These are phyloP conservation scores for Pachysolen tannophilus DNA, from an alignment of 805 yeast species.

Conservation along the genomic window DNA sequence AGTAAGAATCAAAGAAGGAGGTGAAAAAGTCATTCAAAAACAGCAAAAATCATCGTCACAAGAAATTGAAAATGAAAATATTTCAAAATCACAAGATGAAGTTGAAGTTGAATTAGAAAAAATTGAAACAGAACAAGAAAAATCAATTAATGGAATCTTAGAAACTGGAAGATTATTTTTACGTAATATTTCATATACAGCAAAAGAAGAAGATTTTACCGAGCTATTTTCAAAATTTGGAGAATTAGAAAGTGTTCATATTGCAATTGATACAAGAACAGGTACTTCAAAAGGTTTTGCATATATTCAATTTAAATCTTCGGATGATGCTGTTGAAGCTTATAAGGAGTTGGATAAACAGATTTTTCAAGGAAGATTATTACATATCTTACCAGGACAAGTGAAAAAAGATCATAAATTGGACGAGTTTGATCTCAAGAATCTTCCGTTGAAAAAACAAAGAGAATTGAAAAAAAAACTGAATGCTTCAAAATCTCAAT, in stretches of 20 bases:
- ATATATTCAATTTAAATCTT: slow-evolving; percentile 62
- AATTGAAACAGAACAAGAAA: slow-evolving; percentile 36
- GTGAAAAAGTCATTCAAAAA: slow-evolving; percentile 15
- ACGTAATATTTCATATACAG: slow-evolving; percentile 74
- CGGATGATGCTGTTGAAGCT: slow-evolving; percentile 71
- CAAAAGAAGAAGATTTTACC: slow-evolving; percentile 73
- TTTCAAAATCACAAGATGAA: slow-evolving; percentile 6
- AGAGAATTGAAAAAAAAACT: slow-evolving; percentile 75
- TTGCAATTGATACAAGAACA: slow-evolving; percentile 85
- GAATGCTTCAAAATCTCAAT: slow-evolving; percentile 78
- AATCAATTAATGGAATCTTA: slow-evolving; percentile 40
- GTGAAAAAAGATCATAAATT: slow-evolving; percentile 73
- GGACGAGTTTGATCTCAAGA: slow-evolving; percentile 86
- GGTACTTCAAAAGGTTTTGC: slow-evolving; percentile 92
- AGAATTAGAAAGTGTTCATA: slow-evolving; percentile 75
- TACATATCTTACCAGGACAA: slow-evolving; percentile 84
- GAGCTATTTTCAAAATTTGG: slow-evolving; percentile 65
- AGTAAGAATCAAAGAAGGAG: slow-evolving; percentile 55
- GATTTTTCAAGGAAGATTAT: slow-evolving; percentile 86
- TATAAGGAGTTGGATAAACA: slow-evolving; percentile 71
- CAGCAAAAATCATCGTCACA: slow-evolving; percentile 1
- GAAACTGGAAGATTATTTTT: slow-evolving; percentile 78
- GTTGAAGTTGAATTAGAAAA: slow-evolving; percentile 12
- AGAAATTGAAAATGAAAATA: slow-evolving; percentile 7
- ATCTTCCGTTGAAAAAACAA: slow-evolving; percentile 89